Evolutionary conservation across 768 basidiomycete genomes (phyloP), one percentile per base, ranked within the genome.

Genomic region (Boletus barrowsii): DNA sequence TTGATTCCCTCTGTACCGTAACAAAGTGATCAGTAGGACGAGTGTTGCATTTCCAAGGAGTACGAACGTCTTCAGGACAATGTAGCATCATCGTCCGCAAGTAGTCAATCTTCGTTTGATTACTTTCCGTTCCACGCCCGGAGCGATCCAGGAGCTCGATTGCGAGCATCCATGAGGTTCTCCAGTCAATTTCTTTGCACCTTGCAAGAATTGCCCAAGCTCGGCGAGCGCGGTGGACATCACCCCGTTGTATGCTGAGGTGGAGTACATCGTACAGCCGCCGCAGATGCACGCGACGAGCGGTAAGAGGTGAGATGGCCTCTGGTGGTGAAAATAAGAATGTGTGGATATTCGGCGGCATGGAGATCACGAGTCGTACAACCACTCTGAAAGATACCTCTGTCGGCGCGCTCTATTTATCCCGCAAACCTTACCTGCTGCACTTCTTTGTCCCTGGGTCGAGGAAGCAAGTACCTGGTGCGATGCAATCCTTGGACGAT

Each of bases 101-200:
- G 62, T 83, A 88, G 47, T 87, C 81, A 26, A 86, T 64, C 47
- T 75, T 75, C 3, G 73, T 68, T 47, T 74, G 63, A 41, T 59
- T 65, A 47, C 57, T 57, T 29, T 70, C 67, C 37, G 61, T 61
- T 22, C 68, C 58, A 35, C 72, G 51, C 15, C 62, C 56, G 36
- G 72, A 59, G 14, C 67, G 67, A 47, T 73, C 73, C 17, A 89
- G 72, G 45, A 91, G 69, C 51, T 77, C 72, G 44, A 90, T 67
- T n/a, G 83, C 83, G 10, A 79, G 82, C 51, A 74, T 78, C 90
- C 91, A 93, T 68, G 88, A 76, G 10, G 73, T 62, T 66, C 74
- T 83, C 89, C 90, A 93, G 57, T 84, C 71, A 3, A 91, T 70
- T 74, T 93, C 91, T 62, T 84, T 85, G 68, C 91, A 93, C 51